Conservation (phyloP, 805 yeast genomes). For the Yamadazyma paraphyllophila region DNA sequence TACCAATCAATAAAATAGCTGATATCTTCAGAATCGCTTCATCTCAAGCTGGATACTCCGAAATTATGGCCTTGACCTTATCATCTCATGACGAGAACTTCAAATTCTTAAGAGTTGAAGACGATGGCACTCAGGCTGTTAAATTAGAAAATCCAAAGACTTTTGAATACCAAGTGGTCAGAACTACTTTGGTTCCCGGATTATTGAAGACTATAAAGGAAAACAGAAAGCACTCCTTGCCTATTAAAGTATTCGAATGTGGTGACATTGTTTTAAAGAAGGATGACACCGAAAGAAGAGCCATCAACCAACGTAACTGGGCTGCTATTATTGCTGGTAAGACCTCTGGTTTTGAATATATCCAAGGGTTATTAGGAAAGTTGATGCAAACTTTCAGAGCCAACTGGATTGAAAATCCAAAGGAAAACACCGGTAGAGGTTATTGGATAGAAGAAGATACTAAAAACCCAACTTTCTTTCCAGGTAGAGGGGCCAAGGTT, state of each 20-base stretch:
- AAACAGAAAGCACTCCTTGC: constrained; percentile 92
- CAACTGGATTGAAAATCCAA: constrained; percentile 66
- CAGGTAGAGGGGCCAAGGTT: constrained; percentile 94
- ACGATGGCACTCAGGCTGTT: constrained; percentile 78
- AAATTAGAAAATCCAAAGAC: constrained; percentile 96
- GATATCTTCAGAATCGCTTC: constrained; percentile 90
- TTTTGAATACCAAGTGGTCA: constrained; percentile 92
- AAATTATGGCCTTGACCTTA: constrained; percentile 91
- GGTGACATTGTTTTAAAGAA: constrained; percentile 94
- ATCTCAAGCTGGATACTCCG: constrained; percentile 94
- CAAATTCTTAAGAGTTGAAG: constrained; percentile 71
- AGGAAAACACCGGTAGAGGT: constrained; percentile 59
- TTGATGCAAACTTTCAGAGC: constrained; percentile 95
- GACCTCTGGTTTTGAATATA: constrained; percentile 89
- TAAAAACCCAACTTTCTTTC: constrained; percentile 76
- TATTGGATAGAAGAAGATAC: constrained; percentile 79
- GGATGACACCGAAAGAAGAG: constrained; percentile 76
- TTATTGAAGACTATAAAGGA: constrained; percentile 91
- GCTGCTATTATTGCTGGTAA: constrained; percentile 93
- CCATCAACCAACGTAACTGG: constrained; percentile 92
- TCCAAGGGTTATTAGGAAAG: constrained; percentile 93
- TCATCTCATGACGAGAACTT: constrained; percentile 98
- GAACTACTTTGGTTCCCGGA: constrained; percentile 94
- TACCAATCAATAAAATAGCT: constrained; percentile 86
- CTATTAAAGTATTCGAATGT: constrained; percentile 90